These are phyloP conservation scores for Kluyveromyces siamensis DNA, from an alignment of 805 yeast genomes.

Conservation along the genomic window DNA sequence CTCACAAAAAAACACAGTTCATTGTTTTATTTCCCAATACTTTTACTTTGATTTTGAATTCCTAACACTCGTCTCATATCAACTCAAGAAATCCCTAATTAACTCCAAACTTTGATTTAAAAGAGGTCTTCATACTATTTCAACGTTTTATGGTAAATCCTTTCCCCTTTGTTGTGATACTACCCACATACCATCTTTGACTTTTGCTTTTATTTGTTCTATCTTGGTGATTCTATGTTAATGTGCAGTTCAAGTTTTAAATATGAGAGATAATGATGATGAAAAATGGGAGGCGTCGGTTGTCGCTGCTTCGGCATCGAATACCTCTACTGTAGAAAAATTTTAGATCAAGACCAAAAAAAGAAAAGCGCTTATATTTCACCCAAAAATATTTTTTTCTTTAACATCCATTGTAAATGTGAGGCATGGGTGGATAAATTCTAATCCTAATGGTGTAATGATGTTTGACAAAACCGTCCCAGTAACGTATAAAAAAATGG, in stretches of 20 bases:
- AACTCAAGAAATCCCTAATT: neutral
- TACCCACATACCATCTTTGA: slow-evolving; percentile 14
- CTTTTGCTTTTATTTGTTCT: slow-evolving; percentile 8
- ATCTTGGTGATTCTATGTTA: neutral
- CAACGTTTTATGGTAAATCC: neutral
- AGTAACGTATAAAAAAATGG: too few relatives aligned
- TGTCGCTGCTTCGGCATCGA: neutral
- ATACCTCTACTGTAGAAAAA: neutral
- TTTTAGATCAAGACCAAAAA: neutral
- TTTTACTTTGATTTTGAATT: too few relatives aligned
- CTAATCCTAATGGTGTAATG: too few relatives aligned
- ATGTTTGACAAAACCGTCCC: too few relatives aligned
- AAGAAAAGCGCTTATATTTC: neutral
- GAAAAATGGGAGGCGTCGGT: neutral
- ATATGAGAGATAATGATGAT: neutral
- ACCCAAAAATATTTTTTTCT: neutral
- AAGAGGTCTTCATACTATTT: neutral
- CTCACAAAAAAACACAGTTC: too few relatives aligned
- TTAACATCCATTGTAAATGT: neutral
- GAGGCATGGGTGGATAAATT: neutral
- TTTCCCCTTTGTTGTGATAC: neutral
- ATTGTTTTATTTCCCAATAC: too few relatives aligned
- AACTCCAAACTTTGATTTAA: neutral
- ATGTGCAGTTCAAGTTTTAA: neutral
- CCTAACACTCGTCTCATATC: too few relatives aligned